These are phyloP conservation scores for Boeremia exigua DNA, from an alignment of 2,329 filamentous ascomycete species.

Conservation along the genomic window DNA sequence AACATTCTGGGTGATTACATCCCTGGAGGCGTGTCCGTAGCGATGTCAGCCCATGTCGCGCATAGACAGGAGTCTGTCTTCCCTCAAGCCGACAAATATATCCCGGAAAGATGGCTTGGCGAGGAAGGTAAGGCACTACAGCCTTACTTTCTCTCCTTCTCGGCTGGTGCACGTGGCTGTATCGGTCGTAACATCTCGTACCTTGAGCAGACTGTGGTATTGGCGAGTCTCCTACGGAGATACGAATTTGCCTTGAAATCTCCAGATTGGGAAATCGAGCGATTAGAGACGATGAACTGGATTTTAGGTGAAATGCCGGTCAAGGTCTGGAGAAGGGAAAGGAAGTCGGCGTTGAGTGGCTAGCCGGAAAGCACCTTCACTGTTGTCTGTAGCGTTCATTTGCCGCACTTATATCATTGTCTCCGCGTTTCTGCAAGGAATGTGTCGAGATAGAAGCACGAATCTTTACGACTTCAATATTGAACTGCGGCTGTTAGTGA, in stretches of 20 bases:
- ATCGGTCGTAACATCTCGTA: constrained; percentile 43
- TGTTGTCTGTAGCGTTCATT: constrained; percentile 6
- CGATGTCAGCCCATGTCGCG: constrained; percentile 57
- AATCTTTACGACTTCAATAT: not conserved
- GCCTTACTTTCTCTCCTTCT: constrained; percentile 40
- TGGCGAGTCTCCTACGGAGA: constrained; percentile 44
- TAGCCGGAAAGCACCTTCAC: not conserved
- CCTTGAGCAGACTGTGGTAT: constrained; percentile 40
- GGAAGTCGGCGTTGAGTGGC: constrained; percentile 14
- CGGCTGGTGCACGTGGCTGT: constrained; percentile 37
- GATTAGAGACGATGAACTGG: constrained; percentile 49
- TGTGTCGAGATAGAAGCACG: not conserved
- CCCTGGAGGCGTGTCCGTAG: constrained; percentile 33
- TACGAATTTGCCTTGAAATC: constrained; percentile 49
- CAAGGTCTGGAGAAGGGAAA: constrained; percentile 45
- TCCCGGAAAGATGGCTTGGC: constrained; percentile 48
- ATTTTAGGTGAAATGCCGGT: constrained; percentile 48
- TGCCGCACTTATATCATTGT: not conserved
- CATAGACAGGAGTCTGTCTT: constrained; percentile 43
- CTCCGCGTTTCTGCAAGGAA: constrained; percentile 1
- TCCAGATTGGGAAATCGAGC: constrained; percentile 43
- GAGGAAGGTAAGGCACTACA: constrained; percentile 40
- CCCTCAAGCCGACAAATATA: constrained; percentile 38
- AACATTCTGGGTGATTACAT: constrained; percentile 38
- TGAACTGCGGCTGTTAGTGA: not conserved